Percentiles rank a stretch among this genome's conserved stretches.
Conservation (phyloP, 768 basidiomycete genomes). For the Tylopilus sp. region DNA sequence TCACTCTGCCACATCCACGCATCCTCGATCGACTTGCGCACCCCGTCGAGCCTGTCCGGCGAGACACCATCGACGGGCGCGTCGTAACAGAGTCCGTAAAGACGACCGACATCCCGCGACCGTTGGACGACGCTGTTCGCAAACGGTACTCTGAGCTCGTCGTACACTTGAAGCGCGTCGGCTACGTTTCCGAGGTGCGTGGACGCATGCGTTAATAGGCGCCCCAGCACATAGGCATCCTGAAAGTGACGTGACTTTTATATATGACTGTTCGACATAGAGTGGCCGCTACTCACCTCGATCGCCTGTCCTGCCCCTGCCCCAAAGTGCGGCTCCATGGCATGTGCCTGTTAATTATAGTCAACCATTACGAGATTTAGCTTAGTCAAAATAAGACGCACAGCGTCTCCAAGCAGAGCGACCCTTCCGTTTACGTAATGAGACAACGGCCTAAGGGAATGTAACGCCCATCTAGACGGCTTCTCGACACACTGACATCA, state of each 20-base stretch:
- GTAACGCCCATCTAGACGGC: background rate
- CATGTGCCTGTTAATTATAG: background rate
- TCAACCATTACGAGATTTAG: background rate
- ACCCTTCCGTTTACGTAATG: background rate
- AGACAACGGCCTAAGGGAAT: background rate
- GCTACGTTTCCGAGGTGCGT: too few species aligned
- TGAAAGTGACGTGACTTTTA: too few species aligned
- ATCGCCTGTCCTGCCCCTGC: background rate
- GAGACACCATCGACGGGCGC: constrained; percentile 1
- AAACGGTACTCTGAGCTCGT: too few species aligned
- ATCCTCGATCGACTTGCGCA: constrained; percentile 12
- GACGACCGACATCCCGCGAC: constrained; percentile 17
- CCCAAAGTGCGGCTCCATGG: background rate
- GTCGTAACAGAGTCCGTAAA: constrained; percentile 18
- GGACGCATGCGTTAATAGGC: too few species aligned
- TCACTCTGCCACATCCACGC: constrained; percentile 17
- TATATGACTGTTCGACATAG: too few species aligned
- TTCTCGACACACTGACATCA: background rate
- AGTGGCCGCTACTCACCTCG: background rate
- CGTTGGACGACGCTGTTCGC: background rate
- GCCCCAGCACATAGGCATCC: too few species aligned
- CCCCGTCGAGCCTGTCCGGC: constrained; percentile 9
- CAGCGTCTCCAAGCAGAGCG: background rate
- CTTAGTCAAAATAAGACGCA: background rate
- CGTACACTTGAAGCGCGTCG: too few species aligned